Evolutionary conservation across 225 moss, liverwort and hornwort species (phyloP).

Genomic region (Marchantia paleacea): DNA sequence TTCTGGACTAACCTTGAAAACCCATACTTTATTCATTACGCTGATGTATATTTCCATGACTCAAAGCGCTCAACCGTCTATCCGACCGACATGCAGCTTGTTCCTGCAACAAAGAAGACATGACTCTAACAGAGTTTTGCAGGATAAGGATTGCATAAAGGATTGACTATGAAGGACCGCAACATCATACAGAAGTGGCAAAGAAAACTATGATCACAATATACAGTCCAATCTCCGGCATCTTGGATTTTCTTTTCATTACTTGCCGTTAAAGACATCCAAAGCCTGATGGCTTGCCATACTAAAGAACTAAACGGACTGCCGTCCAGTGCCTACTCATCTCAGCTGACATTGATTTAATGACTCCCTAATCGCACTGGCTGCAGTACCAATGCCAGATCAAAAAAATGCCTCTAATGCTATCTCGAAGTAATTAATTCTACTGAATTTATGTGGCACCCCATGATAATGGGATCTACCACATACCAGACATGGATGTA

Average conservation of each 20-base stretch:
- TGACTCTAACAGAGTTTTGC: no score
- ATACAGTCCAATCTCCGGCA: conserved; percentile 29
- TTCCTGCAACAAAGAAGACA: no score
- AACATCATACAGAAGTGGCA: no score
- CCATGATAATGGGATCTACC: conserved; percentile 39
- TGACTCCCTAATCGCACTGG: conserved; percentile 38
- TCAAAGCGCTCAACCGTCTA: no score
- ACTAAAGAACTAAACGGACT: conserved; percentile 21
- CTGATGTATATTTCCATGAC: no score
- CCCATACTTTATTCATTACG: no score
- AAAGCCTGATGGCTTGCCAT: conserved; percentile 15
- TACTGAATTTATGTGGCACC: conserved; percentile 43
- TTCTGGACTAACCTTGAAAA: no score
- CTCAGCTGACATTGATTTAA: conserved; percentile 31
- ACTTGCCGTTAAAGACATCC: conserved; percentile 28
- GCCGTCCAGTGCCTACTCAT: conserved; percentile 27
- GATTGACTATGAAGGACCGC: no score
- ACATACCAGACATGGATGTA: conserved; percentile 30
- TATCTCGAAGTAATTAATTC: conserved; percentile 43
- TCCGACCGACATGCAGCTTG: no score
- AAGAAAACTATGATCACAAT: neutral
- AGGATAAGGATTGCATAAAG: no score
- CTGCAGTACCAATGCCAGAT: conserved; percentile 33
- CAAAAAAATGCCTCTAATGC: conserved; percentile 42
- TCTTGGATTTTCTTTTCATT: conserved; percentile 19